Evolutionary conservation across 1,139 yeast genomes (phyloP).

Genomic region (Candida sanyaensis): DNA sequence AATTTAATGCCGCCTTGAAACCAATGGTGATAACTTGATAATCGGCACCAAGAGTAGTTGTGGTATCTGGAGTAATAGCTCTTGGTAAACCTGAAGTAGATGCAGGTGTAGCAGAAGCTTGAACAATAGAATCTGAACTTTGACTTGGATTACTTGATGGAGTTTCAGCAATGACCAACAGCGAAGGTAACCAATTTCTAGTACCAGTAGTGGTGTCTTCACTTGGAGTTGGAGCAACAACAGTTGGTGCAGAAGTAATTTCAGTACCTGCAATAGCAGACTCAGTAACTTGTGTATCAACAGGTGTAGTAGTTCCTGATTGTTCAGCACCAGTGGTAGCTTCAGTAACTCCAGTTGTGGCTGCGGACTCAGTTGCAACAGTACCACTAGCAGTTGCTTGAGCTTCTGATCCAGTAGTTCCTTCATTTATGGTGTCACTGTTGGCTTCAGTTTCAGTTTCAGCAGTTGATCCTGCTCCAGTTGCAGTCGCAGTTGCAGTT

Average conservation of each 20-base stretch:
- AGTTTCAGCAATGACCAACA: slow-evolving; percentile 42
- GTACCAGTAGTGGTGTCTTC: slow-evolving; percentile 18
- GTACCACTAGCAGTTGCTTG: slow-evolving; percentile 1
- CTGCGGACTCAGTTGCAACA: slow-evolving; percentile 1
- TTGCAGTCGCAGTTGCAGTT: background rate
- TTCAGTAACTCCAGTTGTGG: background rate
- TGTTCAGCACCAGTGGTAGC: no score
- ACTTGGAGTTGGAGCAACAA: slow-evolving; percentile 7
- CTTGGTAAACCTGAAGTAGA: slow-evolving; percentile 62
- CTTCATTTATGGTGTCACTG: slow-evolving; percentile 1
- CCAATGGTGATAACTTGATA: slow-evolving; percentile 66
- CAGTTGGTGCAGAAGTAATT: slow-evolving; percentile 6
- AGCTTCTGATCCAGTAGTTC: slow-evolving; percentile 4
- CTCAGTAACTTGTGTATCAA: background rate
- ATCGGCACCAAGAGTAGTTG: slow-evolving; percentile 46
- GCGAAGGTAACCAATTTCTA: slow-evolving; percentile 53
- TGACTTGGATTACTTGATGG: slow-evolving; percentile 19
- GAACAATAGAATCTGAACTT: slow-evolving; percentile 28
- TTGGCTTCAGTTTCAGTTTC: background rate
- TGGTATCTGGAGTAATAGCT: slow-evolving; percentile 60
- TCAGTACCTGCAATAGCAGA: slow-evolving; percentile 9
- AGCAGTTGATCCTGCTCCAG: background rate
- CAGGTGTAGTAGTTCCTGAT: background rate
- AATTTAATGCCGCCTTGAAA: slow-evolving; percentile 67
- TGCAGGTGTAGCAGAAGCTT: slow-evolving; percentile 30